phyloP scores from a whole-genome alignment of 371 early-diverging fungal species.

The Sporodiniella umbellata region DNA sequence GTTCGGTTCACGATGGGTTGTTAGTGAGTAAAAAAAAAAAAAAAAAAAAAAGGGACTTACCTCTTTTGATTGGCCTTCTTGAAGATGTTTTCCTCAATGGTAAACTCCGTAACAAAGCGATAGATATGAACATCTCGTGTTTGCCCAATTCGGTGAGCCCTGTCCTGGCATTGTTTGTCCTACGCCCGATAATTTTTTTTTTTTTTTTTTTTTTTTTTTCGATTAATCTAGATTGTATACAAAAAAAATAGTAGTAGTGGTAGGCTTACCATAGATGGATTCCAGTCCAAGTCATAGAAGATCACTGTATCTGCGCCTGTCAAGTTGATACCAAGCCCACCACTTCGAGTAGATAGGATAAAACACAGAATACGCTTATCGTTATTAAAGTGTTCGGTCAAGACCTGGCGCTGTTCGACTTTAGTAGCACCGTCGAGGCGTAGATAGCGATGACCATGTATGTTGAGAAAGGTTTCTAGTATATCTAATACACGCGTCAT shows the following conservation, averaged over 20 bases:
- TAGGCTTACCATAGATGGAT: slow-evolving; percentile 77
- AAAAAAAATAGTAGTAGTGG: background rate
- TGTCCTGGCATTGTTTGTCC: slow-evolving; percentile 67
- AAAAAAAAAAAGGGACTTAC: slow-evolving; percentile 13
- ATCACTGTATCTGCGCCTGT: slow-evolving; percentile 96
- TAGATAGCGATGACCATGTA: slow-evolving; percentile 82
- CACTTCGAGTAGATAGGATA: slow-evolving; percentile 90
- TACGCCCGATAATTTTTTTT: no score
- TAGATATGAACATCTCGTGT: slow-evolving; percentile 91
- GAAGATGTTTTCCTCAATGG: slow-evolving; percentile 89
- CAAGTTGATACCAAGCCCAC: slow-evolving; percentile 96
- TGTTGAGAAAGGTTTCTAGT: slow-evolving; percentile 91
- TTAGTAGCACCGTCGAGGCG: slow-evolving; percentile 87
- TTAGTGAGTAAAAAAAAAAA: slow-evolving; percentile 2
- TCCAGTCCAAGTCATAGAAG: slow-evolving; percentile 97
- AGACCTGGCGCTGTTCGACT: slow-evolving; percentile 79
- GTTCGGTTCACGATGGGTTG: background rate
- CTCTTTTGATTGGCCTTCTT: slow-evolving; percentile 84
- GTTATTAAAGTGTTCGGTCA: slow-evolving; percentile 86
- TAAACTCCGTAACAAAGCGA: slow-evolving; percentile 81
- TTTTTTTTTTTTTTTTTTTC: no score
- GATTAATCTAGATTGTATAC: no score
- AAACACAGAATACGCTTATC: slow-evolving; percentile 84
- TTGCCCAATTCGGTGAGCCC: slow-evolving; percentile 96
- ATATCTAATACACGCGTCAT: slow-evolving; percentile 98